Evolutionary conservation across 495 filamentous ascomycete genomes (phyloP).

Genomic region (Aspergillus panamensis): DNA sequence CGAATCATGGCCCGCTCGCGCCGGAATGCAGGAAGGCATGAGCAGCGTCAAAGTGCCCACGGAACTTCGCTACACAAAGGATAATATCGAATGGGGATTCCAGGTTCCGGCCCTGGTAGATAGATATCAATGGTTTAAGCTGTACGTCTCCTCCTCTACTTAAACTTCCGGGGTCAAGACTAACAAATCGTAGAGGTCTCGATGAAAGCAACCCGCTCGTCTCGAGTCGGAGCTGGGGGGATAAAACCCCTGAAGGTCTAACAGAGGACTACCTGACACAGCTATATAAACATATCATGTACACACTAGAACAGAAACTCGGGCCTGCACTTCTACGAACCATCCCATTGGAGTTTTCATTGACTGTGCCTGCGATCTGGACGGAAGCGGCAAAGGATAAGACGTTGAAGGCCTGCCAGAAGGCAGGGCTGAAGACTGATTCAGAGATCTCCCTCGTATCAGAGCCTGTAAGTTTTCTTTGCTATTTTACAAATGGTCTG

Average conservation of each 20-base stretch:
- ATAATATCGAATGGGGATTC: conserved; percentile 47
- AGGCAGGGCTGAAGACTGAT: background rate
- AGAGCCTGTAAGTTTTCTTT: conserved; percentile 3
- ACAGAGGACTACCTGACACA: conserved; percentile 8
- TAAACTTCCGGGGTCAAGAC: conserved; percentile 47
- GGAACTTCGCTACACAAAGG: conserved; percentile 30
- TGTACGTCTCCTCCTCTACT: conserved; percentile 28
- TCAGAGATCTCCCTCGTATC: background rate
- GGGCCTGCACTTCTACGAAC: conserved; percentile 7
- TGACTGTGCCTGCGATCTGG: conserved; percentile 13
- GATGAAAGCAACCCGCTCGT: conserved; percentile 12
- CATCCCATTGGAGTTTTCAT: conserved; percentile 8
- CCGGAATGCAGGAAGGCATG: conserved; percentile 19
- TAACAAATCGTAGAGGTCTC: background rate
- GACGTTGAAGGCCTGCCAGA: conserved; percentile 11
- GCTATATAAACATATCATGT: conserved; percentile 13
- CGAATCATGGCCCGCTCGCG: conserved; percentile 19
- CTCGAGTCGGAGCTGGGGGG: conserved; percentile 9
- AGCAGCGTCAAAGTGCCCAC: conserved; percentile 37
- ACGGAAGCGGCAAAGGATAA: conserved; percentile 15
- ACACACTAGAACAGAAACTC: conserved; percentile 13
- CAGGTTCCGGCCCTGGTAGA: conserved; percentile 38
- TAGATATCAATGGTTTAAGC: conserved; percentile 54
- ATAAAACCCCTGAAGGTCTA: conserved; percentile 6
- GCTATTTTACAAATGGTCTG: conserved; percentile 22